Conservation (phyloP, 345 rosid genomes). For the Microcos paniculata region DNA sequence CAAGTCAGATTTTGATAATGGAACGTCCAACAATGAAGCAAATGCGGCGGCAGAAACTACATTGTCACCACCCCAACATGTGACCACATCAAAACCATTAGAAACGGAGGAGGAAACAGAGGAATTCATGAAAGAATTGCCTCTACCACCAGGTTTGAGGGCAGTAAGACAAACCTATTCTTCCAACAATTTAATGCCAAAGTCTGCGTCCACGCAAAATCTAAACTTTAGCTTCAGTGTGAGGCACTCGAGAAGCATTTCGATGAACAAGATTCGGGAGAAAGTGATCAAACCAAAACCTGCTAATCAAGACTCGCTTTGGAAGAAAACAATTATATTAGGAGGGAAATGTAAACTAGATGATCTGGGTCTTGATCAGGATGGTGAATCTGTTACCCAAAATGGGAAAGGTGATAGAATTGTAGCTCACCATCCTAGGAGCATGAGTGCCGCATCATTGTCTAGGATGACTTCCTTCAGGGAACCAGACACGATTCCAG, state of each 20-base stretch:
- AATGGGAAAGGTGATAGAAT: constrained; percentile 46
- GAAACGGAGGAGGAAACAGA: background rate
- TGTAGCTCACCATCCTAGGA: constrained; percentile 41
- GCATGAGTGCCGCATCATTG: constrained; percentile 30
- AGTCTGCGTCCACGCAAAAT: constrained; percentile 23
- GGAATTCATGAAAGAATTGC: constrained; percentile 23
- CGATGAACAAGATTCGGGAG: constrained; percentile 23
- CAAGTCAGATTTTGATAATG: background rate
- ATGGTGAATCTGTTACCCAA: constrained; percentile 28
- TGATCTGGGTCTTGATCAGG: constrained; percentile 30
- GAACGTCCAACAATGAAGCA: background rate
- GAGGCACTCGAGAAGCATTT: constrained; percentile 39
- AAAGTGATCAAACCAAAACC: constrained; percentile 35
- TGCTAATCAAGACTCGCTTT: constrained; percentile 44
- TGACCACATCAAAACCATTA: background rate
- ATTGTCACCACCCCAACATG: background rate
- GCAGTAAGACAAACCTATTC: constrained; percentile 32
- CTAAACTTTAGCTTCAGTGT: constrained; percentile 23
- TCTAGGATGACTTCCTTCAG: constrained; percentile 40
- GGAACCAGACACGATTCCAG: constrained; percentile 24
- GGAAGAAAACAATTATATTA: constrained; percentile 64
- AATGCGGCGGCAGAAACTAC: background rate
- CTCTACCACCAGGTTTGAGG: constrained; percentile 46
- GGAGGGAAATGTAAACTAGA: constrained; percentile 65
- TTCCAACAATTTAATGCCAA: constrained; percentile 16